These are phyloP conservation scores for Cytospora paraplurivora DNA, from an alignment of 2,329 filamentous ascomycete genomes.

Conservation along the genomic window DNA sequence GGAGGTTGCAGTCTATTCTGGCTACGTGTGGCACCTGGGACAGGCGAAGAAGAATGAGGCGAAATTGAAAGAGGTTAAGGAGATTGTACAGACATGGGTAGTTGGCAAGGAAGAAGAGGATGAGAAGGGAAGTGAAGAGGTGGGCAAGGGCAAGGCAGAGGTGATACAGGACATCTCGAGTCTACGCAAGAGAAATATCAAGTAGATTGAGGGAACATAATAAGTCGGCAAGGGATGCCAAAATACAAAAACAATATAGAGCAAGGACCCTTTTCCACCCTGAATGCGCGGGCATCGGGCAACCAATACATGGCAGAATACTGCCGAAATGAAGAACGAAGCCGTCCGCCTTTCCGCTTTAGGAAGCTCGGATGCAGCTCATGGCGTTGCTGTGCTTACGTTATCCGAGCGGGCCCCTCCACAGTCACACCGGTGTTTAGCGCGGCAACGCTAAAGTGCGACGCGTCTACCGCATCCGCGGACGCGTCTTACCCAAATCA, in stretches of 20 bases:
- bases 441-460: conserved; percentile 16
- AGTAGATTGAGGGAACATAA: not conserved
- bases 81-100: conserved; percentile 74
- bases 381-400: conserved; percentile 4
- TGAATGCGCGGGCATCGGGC: no score
- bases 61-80: conserved; percentile 63
- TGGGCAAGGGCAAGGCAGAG: conserved; percentile 22
- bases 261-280: no score
- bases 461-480: conserved; percentile 23
- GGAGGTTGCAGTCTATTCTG: conserved; percentile 76
- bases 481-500: conserved; percentile 14
- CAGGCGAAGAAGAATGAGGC: conserved; percentile 67
- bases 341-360: not conserved
- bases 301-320: no score
- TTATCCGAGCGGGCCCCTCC: not conserved
- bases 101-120: conserved; percentile 46
- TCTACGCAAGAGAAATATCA: conserved; percentile 2
- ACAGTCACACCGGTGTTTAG: not conserved
- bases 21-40: conserved; percentile 71
- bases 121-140: conserved; percentile 32
- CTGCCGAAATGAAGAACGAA: no score
- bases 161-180: conserved; percentile 29
- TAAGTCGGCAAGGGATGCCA: not conserved
- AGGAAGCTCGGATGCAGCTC: not conserved
- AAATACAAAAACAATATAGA: not conserved